A percentile compares a stretch with the other conserved stretches of the same genome.
Evolutionary conservation across 2,329 filamentous ascomycete species (phyloP).

Genomic region (Leptodontidium sp.): DNA sequence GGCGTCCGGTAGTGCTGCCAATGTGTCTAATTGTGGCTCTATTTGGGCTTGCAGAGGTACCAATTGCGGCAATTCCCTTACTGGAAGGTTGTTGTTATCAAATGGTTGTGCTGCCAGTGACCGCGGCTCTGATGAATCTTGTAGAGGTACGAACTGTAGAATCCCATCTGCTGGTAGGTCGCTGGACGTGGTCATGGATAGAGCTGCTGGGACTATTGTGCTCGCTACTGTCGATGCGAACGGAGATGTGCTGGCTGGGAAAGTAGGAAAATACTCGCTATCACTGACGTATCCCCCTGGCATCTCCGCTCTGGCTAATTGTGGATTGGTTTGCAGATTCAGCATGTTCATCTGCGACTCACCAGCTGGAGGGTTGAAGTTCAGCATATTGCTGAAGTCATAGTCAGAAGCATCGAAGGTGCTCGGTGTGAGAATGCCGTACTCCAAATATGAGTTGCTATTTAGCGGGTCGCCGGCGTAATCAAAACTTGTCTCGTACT

Average conservation of each 20-base stretch:
- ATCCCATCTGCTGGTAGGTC: neutral
- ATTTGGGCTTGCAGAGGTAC: too few species aligned
- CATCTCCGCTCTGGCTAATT: neutral
- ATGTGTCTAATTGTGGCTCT: too few species aligned
- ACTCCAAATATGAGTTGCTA: neutral
- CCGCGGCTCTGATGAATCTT: neutral
- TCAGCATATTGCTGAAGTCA: neutral
- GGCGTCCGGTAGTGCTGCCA: too few species aligned
- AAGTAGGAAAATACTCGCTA: neutral
- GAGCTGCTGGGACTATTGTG: neutral
- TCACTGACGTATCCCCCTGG: neutral
- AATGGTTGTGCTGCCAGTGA: too few species aligned
- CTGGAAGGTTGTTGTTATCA: too few species aligned
- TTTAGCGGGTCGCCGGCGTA: neutral
- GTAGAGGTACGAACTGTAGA: neutral
- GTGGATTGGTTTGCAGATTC: neutral
- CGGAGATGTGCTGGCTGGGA: neutral
- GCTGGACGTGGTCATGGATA: neutral
- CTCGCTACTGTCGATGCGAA: neutral
- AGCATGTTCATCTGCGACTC: neutral
- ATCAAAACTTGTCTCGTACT: neutral
- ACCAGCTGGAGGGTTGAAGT: neutral
- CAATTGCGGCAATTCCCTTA: too few species aligned
- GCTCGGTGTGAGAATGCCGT: neutral
- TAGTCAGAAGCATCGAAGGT: constrained; percentile 3